Percentiles rank a stretch among this genome's conserved stretches.
phyloP scores from a whole-genome alignment of 306 rosid species.

The Psophocarpus tetragonolobus region DNA sequence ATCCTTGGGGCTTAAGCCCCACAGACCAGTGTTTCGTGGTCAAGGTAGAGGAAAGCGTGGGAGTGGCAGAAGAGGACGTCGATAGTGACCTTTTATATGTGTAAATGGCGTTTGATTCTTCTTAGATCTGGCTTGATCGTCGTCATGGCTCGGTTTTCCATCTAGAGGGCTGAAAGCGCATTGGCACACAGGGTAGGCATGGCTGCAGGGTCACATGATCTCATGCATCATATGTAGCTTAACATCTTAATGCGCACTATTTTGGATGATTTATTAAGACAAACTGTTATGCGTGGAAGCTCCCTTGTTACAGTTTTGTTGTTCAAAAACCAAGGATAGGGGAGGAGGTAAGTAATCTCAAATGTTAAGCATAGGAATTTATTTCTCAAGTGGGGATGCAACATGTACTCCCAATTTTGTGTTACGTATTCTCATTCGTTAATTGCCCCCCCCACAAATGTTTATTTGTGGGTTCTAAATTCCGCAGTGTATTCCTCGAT shows the following conservation, averaged over 20 bases:
- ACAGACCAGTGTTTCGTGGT: slow-evolving; percentile 45
- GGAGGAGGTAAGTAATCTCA: not conserved
- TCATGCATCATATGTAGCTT: slow-evolving; percentile 9
- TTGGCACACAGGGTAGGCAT: not conserved
- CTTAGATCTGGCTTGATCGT: not conserved
- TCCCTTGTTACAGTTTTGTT: not conserved
- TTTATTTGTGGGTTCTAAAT: not conserved
- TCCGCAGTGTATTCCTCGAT: no score
- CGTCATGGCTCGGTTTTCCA: not conserved
- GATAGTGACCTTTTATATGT: slow-evolving; percentile 14
- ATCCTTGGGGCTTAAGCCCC: slow-evolving; percentile 59
- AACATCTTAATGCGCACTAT: not conserved
- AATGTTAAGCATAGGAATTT: not conserved
- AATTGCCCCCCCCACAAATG: no score
- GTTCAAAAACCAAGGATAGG: not conserved
- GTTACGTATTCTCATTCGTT: not conserved
- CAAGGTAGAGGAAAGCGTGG: slow-evolving; percentile 42
- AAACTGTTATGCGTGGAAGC: not conserved
- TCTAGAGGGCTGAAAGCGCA: not conserved
- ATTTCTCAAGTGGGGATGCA: not conserved
- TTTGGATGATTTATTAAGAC: not conserved
- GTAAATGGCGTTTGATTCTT: slow-evolving; percentile 12
- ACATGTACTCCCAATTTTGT: not conserved
- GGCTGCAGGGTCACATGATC: slow-evolving; percentile 14
- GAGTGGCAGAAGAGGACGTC: slow-evolving; percentile 44